These are phyloP conservation scores for Talaromyces albobiverticillius DNA, from an alignment of 2,329 filamentous ascomycete species.

Conservation along the genomic window DNA sequence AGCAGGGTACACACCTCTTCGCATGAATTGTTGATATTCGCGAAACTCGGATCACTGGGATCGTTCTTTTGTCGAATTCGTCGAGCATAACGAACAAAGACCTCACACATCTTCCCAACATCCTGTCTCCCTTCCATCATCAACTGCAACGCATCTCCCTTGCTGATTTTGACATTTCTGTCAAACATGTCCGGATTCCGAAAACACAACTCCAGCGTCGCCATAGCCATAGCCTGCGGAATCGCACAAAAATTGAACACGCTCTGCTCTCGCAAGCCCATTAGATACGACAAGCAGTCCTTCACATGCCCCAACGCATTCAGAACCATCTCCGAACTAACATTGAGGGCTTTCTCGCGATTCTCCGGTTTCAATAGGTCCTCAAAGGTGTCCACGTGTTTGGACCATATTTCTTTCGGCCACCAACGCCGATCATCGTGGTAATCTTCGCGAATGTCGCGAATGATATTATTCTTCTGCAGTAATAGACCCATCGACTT, in stretches of 20 bases:
- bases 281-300: slow-evolving; percentile 95
- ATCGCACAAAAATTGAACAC: slow-evolving; percentile 99
- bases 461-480: slow-evolving; percentile 98
- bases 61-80: slow-evolving; percentile 92
- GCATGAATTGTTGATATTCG: slow-evolving; percentile 90
- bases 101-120: slow-evolving; percentile 72
- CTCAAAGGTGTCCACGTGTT: slow-evolving; percentile 84
- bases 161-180: slow-evolving; percentile 91
- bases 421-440: slow-evolving; percentile 88
- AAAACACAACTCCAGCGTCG: slow-evolving; percentile 90
- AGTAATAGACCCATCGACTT: slow-evolving; percentile 97
- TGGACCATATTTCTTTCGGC: slow-evolving; percentile 94
- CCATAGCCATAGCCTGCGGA: slow-evolving; percentile 95
- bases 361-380: slow-evolving; percentile 84
- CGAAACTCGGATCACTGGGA: slow-evolving; percentile 84
- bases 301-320: slow-evolving; percentile 82
- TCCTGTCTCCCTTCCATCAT: slow-evolving; percentile 95
- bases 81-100: slow-evolving; percentile 74
- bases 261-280: slow-evolving; percentile 88
- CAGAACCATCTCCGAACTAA: slow-evolving; percentile 89
- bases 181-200: slow-evolving; percentile 83
- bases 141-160: slow-evolving; percentile 84
- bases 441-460: slow-evolving; percentile 87
- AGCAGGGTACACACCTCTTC: too few species aligned
- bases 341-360: slow-evolving; percentile 72